Conservation (phyloP, 2,329 filamentous ascomycete genomes). For the Fusarium foetens region DNA sequence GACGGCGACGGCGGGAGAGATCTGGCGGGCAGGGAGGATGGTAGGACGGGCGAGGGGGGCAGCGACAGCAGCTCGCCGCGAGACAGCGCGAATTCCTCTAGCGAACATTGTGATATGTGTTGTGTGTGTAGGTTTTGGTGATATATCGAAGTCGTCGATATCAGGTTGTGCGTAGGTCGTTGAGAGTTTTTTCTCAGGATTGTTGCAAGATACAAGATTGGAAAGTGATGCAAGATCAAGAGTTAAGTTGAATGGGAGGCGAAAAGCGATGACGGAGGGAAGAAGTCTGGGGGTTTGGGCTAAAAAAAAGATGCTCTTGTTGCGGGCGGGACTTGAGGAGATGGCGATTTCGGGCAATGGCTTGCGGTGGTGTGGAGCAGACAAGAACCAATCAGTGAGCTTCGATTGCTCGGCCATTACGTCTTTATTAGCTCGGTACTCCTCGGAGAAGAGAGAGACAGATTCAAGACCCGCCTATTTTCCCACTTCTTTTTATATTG, state of each 20-base stretch:
- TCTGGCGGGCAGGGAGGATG: conserved; percentile 53
- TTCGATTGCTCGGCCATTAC: conserved; percentile 48
- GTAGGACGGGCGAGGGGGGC: conserved; percentile 53
- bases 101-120: conserved; percentile 56
- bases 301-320: conserved; percentile 42
- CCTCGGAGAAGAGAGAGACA: conserved; percentile 42
- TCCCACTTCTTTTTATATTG: conserved; percentile 7
- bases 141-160: conserved; percentile 14
- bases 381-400: conserved; percentile 32
- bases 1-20: conserved; percentile 53
- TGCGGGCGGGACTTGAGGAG: conserved; percentile 43
- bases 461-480: conserved; percentile 21
- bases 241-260: conserved; percentile 35
- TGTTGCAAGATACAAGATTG: conserved; percentile 12
- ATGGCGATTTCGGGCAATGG: conserved; percentile 47
- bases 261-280: conserved; percentile 40
- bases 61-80: conserved; percentile 56
- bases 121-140: neutral
- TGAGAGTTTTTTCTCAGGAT: neutral
- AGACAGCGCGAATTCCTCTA: conserved; percentile 56
- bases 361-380: conserved; percentile 36
- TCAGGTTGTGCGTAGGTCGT: conserved; percentile 13
- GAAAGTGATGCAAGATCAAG: conserved; percentile 25
- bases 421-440: conserved; percentile 45
- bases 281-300: conserved; percentile 36